Conservation (phyloP, 805 yeast species). For the Saccharomyces paradoxus region DNA sequence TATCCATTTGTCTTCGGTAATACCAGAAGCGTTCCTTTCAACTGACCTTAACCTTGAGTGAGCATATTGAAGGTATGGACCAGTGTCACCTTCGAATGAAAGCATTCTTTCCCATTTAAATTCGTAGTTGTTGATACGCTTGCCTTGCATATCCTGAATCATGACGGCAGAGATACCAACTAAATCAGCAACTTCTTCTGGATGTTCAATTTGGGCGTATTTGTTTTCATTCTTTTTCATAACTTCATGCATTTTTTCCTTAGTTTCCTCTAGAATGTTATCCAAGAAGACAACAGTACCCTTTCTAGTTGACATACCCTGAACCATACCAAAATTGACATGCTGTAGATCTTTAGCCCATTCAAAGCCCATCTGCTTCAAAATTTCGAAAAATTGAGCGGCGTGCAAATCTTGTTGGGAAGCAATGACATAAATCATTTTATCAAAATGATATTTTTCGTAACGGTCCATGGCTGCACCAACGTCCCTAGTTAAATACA, state of each 20-base stretch:
- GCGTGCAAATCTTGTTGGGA: constrained; percentile 90
- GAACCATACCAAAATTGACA: constrained; percentile 93
- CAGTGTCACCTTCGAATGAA: constrained; percentile 97
- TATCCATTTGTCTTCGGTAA: constrained; percentile 35
- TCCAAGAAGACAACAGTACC: constrained; percentile 98
- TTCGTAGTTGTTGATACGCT: constrained; percentile 89
- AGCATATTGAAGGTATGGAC: constrained; percentile 96
- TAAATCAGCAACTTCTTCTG: constrained; percentile 88
- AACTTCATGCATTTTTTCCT: constrained; percentile 88
- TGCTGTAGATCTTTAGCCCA: constrained; percentile 80
- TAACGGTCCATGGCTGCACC: constrained; percentile 93
- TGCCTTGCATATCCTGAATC: constrained; percentile 98
- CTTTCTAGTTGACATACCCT: constrained; percentile 95
- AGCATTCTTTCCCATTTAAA: constrained; percentile 97
- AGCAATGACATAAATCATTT: constrained; percentile 93
- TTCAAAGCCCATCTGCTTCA: constrained; percentile 79
- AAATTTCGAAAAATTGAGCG: constrained; percentile 87
- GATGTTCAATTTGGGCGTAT: constrained; percentile 87
- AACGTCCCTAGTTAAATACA: constrained; percentile 89
- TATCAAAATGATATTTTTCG: constrained; percentile 75
- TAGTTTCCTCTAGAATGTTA: constrained; percentile 84
- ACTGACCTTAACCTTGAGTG: constrained; percentile 93
- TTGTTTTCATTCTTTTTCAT: constrained; percentile 87
- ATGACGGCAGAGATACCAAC: constrained; percentile 94
- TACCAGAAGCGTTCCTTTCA: constrained; percentile 64